These are phyloP conservation scores for Ogataea trehaloabstinens DNA, from an alignment of 805 yeast genomes.

Conservation along the genomic window DNA sequence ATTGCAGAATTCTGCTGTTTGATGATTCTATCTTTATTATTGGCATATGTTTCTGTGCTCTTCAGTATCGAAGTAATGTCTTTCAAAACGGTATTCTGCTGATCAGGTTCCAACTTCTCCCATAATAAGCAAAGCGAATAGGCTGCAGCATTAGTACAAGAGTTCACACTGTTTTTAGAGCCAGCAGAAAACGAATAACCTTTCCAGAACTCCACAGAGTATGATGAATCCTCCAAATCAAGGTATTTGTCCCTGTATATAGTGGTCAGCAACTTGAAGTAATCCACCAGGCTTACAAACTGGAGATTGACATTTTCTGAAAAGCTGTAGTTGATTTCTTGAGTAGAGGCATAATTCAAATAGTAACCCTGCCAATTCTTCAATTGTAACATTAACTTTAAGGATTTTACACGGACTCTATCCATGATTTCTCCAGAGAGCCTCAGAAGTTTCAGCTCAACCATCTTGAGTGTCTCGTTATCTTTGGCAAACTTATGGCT, in stretches of 20 bases:
- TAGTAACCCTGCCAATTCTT: constrained; percentile 19
- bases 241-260: constrained; percentile 18
- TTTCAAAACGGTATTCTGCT: constrained; percentile 17
- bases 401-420: constrained; percentile 44
- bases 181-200: constrained; percentile 58
- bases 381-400: constrained; percentile 34
- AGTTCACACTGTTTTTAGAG: constrained; percentile 48
- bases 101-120: constrained; percentile 11
- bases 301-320: constrained; percentile 9
- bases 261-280: constrained; percentile 29
- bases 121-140: constrained; percentile 32
- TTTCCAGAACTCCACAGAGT: constrained; percentile 46
- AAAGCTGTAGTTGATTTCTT: neutral
- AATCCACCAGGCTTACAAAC: constrained; percentile 19
- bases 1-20: constrained; percentile 26
- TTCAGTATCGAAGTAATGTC: constrained; percentile 30
- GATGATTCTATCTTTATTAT: constrained; percentile 7
- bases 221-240: constrained; percentile 5
- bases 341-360: constrained; percentile 2
- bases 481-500: constrained; percentile 9
- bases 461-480: constrained; percentile 8
- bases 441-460: constrained; percentile 44
- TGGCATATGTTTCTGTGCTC: constrained; percentile 10
- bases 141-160: constrained; percentile 42
- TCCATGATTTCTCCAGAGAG: constrained; percentile 65